Evolutionary conservation across 2,329 filamentous ascomycete genomes (phyloP), one percentile per base, ranked within the genome.

Genomic region (Aspergillus sp.): DNA sequence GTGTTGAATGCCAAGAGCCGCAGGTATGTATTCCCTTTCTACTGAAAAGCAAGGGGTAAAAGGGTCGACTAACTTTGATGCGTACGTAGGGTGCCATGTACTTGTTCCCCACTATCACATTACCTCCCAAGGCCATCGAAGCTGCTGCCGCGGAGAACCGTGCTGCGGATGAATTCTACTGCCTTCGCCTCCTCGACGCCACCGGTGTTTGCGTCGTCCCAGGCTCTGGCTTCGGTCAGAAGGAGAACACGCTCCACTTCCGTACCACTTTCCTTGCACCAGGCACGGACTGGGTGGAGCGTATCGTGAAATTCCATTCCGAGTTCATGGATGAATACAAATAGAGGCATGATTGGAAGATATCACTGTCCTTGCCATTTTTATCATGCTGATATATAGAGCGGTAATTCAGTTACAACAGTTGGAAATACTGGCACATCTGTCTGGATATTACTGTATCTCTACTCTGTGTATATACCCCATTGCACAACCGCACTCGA

Each of bases 211-310:
- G 95, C 69, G 89, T 97, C 54, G 92, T 99, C 2, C 89, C 95
- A 1, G 95, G 95, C 45, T 89, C 86, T 57, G 95, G 95, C 1
- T 99, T 99, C 72, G 95, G 95, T 5, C 95, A 99, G 81, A 93
- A 89, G 78, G 89, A 95, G 69, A 89, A 88, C 68, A 95, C 90
- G 0, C 81, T 95, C 70, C 95, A 99, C 80, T 96, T 99, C 83
- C 83, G 95, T 61, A 99, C 95, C 4, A 99, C 95, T 1, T 99
- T 99, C 83, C 80, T 99, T 41, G 93, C 95, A 0, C 95, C 95
- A 0, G 95, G 95, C 13, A 98, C 93, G 1, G 93, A 96, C 68
- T 99, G 95, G 95, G 88, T 96, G 6, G 86, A 88, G 50, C 84
- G 88, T 64, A 91, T 98, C 66, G 85, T 89, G 66, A 89, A 91